Evolutionary conservation across 257 asterid species (phyloP).

Genomic region (Parsonsia alboflavescens): DNA sequence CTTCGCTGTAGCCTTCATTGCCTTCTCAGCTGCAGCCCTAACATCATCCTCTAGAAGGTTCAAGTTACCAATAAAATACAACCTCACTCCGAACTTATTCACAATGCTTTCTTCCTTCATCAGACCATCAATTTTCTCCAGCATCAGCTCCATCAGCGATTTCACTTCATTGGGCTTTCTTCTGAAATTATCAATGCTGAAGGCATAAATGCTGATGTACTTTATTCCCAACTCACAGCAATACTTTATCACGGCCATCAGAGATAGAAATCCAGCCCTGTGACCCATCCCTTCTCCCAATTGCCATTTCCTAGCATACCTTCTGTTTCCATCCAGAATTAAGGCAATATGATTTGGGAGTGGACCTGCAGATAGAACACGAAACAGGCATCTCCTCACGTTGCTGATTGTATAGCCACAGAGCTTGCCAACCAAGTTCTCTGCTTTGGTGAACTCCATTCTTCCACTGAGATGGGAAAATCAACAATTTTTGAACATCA

Average conservation of each 20-base stretch:
- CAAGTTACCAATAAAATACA: slow-evolving; percentile 57
- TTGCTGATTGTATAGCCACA: slow-evolving; percentile 33
- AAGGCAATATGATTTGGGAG: slow-evolving; percentile 65
- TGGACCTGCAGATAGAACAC: slow-evolving; percentile 52
- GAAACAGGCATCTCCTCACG: slow-evolving; percentile 44
- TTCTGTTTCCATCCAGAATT: slow-evolving; percentile 71
- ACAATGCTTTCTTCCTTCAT: slow-evolving; percentile 48
- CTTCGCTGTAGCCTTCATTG: slow-evolving; percentile 53
- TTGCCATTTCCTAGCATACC: slow-evolving; percentile 55
- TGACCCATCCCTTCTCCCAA: slow-evolving; percentile 56
- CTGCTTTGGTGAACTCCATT: slow-evolving; percentile 23
- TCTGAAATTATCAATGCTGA: slow-evolving; percentile 83
- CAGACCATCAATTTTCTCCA: slow-evolving; percentile 73
- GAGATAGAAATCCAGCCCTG: slow-evolving; percentile 58
- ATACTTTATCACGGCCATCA: slow-evolving; percentile 58
- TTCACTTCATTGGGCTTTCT: slow-evolving; percentile 60
- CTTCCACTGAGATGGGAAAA: slow-evolving; percentile 13
- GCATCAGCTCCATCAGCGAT: slow-evolving; percentile 62
- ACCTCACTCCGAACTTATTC: slow-evolving; percentile 56
- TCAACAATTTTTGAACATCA: slow-evolving; percentile 8
- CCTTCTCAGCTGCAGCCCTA: slow-evolving; percentile 56
- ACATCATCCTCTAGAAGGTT: slow-evolving; percentile 45
- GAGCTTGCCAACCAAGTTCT: slow-evolving; percentile 26
- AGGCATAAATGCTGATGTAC: slow-evolving; percentile 54
- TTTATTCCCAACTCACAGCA: slow-evolving; percentile 64